These are phyloP conservation scores for Solanum commersonii DNA, from an alignment of 257 asterid genomes.

Conservation along the genomic window DNA sequence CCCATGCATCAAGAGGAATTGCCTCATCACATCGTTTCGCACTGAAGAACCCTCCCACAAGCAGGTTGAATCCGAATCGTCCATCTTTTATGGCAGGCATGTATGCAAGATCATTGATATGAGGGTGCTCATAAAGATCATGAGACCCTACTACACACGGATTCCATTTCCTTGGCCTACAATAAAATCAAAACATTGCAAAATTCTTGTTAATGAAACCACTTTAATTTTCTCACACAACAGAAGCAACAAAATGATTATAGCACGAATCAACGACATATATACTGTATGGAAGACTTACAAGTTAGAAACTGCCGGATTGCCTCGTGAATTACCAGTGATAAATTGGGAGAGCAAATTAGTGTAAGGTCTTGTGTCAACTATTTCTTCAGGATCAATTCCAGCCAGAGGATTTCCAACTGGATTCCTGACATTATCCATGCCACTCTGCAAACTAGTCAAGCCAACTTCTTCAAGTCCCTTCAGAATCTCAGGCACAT, in stretches of 20 bases:
- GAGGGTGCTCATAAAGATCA: conserved; percentile 96
- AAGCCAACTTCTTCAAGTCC: conserved; percentile 82
- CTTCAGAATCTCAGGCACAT: conserved; percentile 74
- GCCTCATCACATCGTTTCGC: conserved; percentile 94
- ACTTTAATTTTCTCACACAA: not conserved
- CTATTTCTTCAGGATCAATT: conserved; percentile 80
- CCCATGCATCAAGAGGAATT: conserved; percentile 95
- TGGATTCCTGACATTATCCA: conserved; percentile 96
- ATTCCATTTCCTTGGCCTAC: conserved; percentile 99
- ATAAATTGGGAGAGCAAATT: conserved; percentile 71
- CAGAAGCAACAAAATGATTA: not conserved
- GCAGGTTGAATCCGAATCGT: conserved; percentile 71
- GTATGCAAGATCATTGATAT: conserved; percentile 89
- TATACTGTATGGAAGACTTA: conserved; percentile 16
- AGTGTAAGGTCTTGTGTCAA: conserved; percentile 82
- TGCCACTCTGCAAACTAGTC: conserved; percentile 96
- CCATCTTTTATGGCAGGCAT: conserved; percentile 89
- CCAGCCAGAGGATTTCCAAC: conserved; percentile 98
- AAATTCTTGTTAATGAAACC: not conserved
- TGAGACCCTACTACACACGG: conserved; percentile 91
- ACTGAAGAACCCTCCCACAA: conserved; percentile 94
- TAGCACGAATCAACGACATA: not conserved
- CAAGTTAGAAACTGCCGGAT: conserved; percentile 84
- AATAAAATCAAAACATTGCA: not conserved
- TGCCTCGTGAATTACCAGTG: conserved; percentile 75